These are phyloP conservation scores for Teunomyces stri DNA, from an alignment of 805 yeast species.

Conservation along the genomic window DNA sequence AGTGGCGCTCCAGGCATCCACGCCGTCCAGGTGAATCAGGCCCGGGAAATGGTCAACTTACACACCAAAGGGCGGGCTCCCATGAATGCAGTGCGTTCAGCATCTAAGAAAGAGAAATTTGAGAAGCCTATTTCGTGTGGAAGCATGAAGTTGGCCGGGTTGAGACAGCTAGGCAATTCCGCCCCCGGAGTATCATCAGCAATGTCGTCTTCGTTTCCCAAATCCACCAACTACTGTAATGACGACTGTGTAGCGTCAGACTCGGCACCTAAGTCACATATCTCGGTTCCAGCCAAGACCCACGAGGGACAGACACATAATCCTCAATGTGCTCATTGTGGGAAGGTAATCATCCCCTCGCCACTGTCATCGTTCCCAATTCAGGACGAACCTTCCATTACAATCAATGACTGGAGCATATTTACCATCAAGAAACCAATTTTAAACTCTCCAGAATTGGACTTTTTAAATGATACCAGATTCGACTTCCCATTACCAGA, in stretches of 20 bases:
- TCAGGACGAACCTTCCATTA: slow-evolving; percentile 65
- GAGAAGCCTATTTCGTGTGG: background rate
- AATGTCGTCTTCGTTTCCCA: slow-evolving; percentile 3
- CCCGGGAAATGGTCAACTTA: slow-evolving; percentile 58
- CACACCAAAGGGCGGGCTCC: slow-evolving; percentile 45
- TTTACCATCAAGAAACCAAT: slow-evolving; percentile 75
- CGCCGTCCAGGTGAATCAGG: slow-evolving; percentile 56
- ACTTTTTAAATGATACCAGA: slow-evolving; percentile 53
- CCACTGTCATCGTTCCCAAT: slow-evolving; percentile 66
- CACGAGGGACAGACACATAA: slow-evolving; percentile 38
- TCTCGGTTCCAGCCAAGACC: slow-evolving; percentile 42
- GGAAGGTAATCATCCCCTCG: slow-evolving; percentile 72
- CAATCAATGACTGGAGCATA: slow-evolving; percentile 73
- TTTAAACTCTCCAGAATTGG: slow-evolving; percentile 69
- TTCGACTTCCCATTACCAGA: slow-evolving; percentile 88
- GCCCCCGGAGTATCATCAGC: slow-evolving; percentile 17
- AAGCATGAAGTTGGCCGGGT: slow-evolving; percentile 1
- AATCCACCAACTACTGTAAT: background rate
- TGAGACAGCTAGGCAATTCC: slow-evolving; percentile 10
- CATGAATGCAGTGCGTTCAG: background rate
- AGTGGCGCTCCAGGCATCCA: slow-evolving; percentile 39
- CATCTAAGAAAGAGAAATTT: background rate
- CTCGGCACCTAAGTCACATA: slow-evolving; percentile 4
- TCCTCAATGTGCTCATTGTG: slow-evolving; percentile 62
- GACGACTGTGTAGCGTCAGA: background rate